A percentile compares a stretch with the other conserved stretches of the same genome.
phyloP scores from a whole-genome alignment of 768 basidiomycete genomes.

The Leucosporidium yakuticum region DNA sequence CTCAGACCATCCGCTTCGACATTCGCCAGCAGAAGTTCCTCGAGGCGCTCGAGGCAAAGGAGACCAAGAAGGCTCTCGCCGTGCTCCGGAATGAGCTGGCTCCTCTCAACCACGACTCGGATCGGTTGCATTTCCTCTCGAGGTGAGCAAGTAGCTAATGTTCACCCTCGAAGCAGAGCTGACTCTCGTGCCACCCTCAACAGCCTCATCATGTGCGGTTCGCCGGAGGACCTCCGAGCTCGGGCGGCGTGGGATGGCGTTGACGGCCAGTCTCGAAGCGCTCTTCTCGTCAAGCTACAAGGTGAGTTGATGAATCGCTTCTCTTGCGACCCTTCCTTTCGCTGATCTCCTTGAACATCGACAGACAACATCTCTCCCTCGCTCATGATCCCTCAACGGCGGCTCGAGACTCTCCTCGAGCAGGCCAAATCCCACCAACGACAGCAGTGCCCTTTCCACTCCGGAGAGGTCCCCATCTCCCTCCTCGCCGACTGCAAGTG shows the following conservation, averaged over 20 bases:
- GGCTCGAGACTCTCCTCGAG: conserved; percentile 73
- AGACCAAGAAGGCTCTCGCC: conserved; percentile 72
- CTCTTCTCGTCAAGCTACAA: conserved; percentile 72
- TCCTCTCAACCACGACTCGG: conserved; percentile 49
- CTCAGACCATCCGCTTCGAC: conserved; percentile 54
- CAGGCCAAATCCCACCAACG: conserved; percentile 79
- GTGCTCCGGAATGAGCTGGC: conserved; percentile 85
- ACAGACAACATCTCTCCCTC: conserved; percentile 82
- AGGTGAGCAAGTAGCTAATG: conserved; percentile 52
- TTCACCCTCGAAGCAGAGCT: neutral
- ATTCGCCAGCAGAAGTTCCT: conserved; percentile 95
- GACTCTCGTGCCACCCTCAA: conserved; percentile 31
- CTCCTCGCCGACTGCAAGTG: conserved; percentile 82
- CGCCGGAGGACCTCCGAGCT: conserved; percentile 71
- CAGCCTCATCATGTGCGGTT: conserved; percentile 88
- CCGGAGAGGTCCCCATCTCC: conserved; percentile 60
- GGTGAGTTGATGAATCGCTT: conserved; percentile 48
- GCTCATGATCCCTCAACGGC: conserved; percentile 85
- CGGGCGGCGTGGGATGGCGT: conserved; percentile 87
- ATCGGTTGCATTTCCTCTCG: conserved; percentile 75
- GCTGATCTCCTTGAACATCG: neutral
- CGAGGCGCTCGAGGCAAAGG: conserved; percentile 75
- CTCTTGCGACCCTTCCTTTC: neutral
- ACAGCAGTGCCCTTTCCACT: conserved; percentile 79
- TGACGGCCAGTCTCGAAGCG: conserved; percentile 65